Evolutionary conservation across 2,329 filamentous ascomycete genomes (phyloP), one percentile per base, ranked within the genome.

Genomic region (Cladophialophora bantiana): DNA sequence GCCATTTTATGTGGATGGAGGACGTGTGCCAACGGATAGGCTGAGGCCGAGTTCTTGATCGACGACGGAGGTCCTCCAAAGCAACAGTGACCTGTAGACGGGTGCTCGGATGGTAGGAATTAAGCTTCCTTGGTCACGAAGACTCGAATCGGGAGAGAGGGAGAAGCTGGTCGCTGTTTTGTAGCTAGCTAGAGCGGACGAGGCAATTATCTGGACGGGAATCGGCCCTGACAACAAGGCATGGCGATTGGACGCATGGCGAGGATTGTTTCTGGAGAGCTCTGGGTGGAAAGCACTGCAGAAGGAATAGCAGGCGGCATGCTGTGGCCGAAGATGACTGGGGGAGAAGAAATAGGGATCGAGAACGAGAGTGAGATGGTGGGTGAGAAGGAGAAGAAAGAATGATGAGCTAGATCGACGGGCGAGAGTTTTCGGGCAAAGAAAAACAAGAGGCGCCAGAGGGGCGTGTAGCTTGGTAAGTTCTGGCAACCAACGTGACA

Each of bases 161-260:
- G 50, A 20, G 26, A 6, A 20, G 12, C 18, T 18, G 45, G 45
- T 50, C 15, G 45, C 18, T 26, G 18, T 1, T 50, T 12, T 45
- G 40, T 45, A n/a, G 52, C 6, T 20, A 50, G 9, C 18, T 50
- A 31, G 18, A 50, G 45, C 45, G 42, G 61, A 57, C 58, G 63
- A 68, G 65, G 61, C 60, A 65, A 61, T 61, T 66, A 70, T 68
- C 68, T 70, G 32, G 60, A 68, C 68, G 63, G 67, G 60, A 67
- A 64, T 62, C 68, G 61, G 60, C 66, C 60, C 52, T 35, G 61
- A 66, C 68, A 59, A 42, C 40, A 58, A 26, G 48, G 58, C 36
- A 66, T 40, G 52, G 36, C 61, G 57, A 64, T 62, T 52, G 57
- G 66, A 70, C 50, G 61, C 68, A 70, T 70, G 55, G 52, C 62